phyloP scores from a whole-genome alignment of 805 yeast genomes.

The Kodamaea fukazawae region DNA sequence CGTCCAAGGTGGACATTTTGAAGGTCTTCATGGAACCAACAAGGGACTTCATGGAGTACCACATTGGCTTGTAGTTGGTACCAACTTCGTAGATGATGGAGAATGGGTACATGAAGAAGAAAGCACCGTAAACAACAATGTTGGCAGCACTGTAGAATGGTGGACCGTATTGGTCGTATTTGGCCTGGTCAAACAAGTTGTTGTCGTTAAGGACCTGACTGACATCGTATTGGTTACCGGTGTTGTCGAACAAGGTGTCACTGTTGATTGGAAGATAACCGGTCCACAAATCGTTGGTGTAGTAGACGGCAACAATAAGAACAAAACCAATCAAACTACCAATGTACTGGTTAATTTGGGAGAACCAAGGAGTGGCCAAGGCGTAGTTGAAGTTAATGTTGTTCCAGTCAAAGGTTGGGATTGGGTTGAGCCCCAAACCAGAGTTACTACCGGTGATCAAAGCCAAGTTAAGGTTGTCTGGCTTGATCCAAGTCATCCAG shows the following conservation, averaged over 20 bases:
- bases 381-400: constrained; percentile 15
- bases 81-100: constrained; percentile 19
- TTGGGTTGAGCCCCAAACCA: constrained; percentile 32
- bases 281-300: constrained; percentile 27
- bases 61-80: constrained; percentile 16
- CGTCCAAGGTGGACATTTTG: constrained; percentile 28
- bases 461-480: constrained; percentile 24
- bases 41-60: constrained; percentile 14
- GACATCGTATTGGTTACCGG: constrained; percentile 22
- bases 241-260: constrained; percentile 22
- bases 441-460: constrained; percentile 22
- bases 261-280: constrained; percentile 27
- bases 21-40: constrained; percentile 15
- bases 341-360: constrained; percentile 22
- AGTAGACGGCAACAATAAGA: constrained; percentile 26
- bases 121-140: constrained; percentile 21
- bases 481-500: constrained; percentile 33
- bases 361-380: constrained; percentile 23
- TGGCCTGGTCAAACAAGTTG: constrained; percentile 14
- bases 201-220: constrained; percentile 8
- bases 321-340: constrained; percentile 24
- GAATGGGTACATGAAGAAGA: constrained; percentile 25
- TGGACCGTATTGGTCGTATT: constrained; percentile 19
- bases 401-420: constrained; percentile 31
- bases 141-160: constrained; percentile 24